Conservation (phyloP, 2,329 filamentous ascomycete species). For the Ascochyta rabiei region DNA sequence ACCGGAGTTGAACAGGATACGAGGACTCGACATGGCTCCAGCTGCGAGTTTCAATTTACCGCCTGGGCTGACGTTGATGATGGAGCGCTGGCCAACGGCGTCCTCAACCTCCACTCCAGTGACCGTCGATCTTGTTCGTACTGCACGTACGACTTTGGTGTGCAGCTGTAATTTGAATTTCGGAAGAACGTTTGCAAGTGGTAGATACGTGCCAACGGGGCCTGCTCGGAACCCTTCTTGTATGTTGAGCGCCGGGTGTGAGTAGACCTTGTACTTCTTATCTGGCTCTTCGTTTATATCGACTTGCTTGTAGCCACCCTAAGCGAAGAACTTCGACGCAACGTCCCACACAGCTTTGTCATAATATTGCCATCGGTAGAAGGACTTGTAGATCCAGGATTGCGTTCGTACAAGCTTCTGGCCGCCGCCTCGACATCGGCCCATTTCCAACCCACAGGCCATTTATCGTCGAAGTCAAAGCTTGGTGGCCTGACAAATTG, state of each 20-base stretch:
- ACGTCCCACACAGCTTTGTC: slow-evolving; percentile 27
- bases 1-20: slow-evolving; percentile 33
- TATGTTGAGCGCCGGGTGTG: slow-evolving; percentile 19
- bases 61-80: slow-evolving; percentile 24
- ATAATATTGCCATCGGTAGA: slow-evolving; percentile 30
- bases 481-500: slow-evolving; percentile 27
- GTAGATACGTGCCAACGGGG: slow-evolving; percentile 29
- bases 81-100: slow-evolving; percentile 13
- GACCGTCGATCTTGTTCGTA: slow-evolving; percentile 20
- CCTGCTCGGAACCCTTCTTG: slow-evolving; percentile 24
- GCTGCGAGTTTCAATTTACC: slow-evolving; percentile 36
- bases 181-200: slow-evolving; percentile 14
- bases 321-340: slow-evolving; percentile 22
- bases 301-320: slow-evolving; percentile 24
- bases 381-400: slow-evolving; percentile 26
- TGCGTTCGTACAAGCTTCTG: slow-evolving; percentile 25
- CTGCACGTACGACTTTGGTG: slow-evolving; percentile 27
- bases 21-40: slow-evolving; percentile 31
- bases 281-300: slow-evolving; percentile 28
- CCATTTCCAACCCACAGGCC: slow-evolving; percentile 31
- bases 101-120: slow-evolving; percentile 29
- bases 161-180: slow-evolving; percentile 34
- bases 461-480: slow-evolving; percentile 27
- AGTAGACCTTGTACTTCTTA: slow-evolving; percentile 26
- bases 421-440: slow-evolving; percentile 24